phyloP scores from a whole-genome alignment of 257 asterid genomes.

The Primulina huaijiensis region DNA sequence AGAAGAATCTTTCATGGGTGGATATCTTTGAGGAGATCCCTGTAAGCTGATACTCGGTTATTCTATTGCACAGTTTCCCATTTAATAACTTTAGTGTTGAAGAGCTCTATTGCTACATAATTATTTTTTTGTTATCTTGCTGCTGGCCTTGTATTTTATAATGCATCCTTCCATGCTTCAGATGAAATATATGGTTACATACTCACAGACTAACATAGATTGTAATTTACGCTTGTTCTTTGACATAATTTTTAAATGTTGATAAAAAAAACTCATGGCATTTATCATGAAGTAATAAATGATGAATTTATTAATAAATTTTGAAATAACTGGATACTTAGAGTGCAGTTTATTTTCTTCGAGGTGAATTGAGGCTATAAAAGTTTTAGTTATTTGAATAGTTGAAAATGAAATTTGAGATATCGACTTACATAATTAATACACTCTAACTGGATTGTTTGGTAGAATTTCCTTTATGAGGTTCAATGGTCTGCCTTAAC shows the following conservation, averaged over 20 bases:
- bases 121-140: not conserved
- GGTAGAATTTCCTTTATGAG: not conserved
- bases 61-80: conserved; percentile 2
- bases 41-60: conserved; percentile 39
- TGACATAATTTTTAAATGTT: not conserved
- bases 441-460: not conserved
- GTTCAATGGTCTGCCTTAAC: not conserved
- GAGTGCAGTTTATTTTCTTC: not conserved
- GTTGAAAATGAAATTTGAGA: not conserved
- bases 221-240: not conserved
- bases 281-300: not conserved
- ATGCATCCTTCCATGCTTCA: not conserved
- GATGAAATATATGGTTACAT: not conserved
- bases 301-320: not conserved
- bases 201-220: too few species aligned
- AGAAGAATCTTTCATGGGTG: conserved; percentile 94
- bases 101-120: not conserved
- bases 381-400: not conserved
- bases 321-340: not conserved
- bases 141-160: not conserved
- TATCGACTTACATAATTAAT: not conserved
- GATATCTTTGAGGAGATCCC: conserved; percentile 98
- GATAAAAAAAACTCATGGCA: not conserved
- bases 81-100: not conserved
- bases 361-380: not conserved